A percentile compares a stretch with the other conserved stretches of the same genome.
phyloP scores from a whole-genome alignment of 225 moss, liverwort and hornwort species.

The Straminergon stramineum region DNA sequence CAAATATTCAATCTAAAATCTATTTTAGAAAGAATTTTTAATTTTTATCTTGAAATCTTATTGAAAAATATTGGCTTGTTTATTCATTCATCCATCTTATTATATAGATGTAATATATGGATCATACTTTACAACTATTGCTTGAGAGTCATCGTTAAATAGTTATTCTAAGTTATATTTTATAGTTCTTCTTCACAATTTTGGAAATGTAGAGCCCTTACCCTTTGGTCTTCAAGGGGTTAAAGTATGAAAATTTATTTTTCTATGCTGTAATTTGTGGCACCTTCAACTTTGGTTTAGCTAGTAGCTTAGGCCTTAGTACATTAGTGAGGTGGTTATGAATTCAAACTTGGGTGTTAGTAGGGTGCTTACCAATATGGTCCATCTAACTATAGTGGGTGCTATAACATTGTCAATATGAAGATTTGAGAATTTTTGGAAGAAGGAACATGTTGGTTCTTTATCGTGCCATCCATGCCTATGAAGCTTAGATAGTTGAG shows the following conservation, averaged over 20 bases:
- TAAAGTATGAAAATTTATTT: not conserved
- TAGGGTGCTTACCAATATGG: accelerated
- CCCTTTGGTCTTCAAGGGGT: accelerated
- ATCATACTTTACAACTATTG: not conserved
- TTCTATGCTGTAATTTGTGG: not conserved
- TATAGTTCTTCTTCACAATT: not conserved
- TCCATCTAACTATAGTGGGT: not conserved
- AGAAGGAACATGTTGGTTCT: not conserved
- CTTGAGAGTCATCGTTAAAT: not conserved
- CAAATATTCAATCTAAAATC: not conserved
- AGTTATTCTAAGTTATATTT: not conserved
- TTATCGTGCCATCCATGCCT: not conserved
- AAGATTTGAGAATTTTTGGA: not conserved
- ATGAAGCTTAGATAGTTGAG: not conserved
- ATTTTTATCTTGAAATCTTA: not conserved
- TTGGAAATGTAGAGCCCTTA: not conserved
- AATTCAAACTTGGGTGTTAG: not conserved
- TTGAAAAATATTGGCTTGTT: not conserved
- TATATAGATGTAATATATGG: not conserved
- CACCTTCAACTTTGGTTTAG: not conserved
- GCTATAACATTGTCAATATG: not conserved
- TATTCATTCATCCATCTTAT: not conserved
- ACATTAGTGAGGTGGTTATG: too few species aligned
- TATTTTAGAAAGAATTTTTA: not conserved
- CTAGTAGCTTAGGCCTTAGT: not conserved